Base-by-base conservation (phyloP, 495 filamentous ascomycete species). In the Recurvomyces mirabilis region DNA sequence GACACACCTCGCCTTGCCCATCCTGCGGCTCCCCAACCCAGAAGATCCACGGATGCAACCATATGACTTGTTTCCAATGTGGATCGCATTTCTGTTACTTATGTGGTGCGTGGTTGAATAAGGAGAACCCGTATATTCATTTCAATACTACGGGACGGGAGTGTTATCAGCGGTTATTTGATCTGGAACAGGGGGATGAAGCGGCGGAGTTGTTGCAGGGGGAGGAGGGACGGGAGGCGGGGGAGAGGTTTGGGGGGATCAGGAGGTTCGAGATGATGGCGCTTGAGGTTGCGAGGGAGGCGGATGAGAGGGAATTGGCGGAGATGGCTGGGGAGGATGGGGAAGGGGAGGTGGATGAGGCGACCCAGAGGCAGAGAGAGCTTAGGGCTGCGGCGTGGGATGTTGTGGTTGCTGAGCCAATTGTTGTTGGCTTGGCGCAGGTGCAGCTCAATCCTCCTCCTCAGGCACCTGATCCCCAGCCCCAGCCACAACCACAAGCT, bases 11-110 rank as follows among this genome's bases (percentile, higher is more conserved):
- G 0, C 75, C 78, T 9, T 98, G 91, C 57, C 91, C 91, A n/a
- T 87, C 84, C 3, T 98, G 91, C 61, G 72, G 65, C n/a, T 75
- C 81, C 1, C 84, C 83, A 0, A 79, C 78, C 17, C 83, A 95
- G 54, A 98, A 98, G 65, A 82, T 78, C 11, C 77, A 84, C 54
- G 91, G 91, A 24, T 98, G 91, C 75, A 98, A 98, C 61, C 91
- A 98, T 58, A 98, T 98, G 91, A 81, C 78, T 13, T 98, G 91
- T 60, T 86, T 81, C 61, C 78, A 82, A 43, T 98, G 91, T 66
- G 68, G 76, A 32, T 79, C 85, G 1, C 91, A 96, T 60, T 98
- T 95, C 56, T 98, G 91, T 63, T 98, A 96, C 56, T 78, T 98
- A 5, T 98, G 91, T 60, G 81, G 81, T 0, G 70, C 76, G 11